Base-by-base conservation (phyloP, 768 basidiomycete species). In the Boletellus sp. region DNA sequence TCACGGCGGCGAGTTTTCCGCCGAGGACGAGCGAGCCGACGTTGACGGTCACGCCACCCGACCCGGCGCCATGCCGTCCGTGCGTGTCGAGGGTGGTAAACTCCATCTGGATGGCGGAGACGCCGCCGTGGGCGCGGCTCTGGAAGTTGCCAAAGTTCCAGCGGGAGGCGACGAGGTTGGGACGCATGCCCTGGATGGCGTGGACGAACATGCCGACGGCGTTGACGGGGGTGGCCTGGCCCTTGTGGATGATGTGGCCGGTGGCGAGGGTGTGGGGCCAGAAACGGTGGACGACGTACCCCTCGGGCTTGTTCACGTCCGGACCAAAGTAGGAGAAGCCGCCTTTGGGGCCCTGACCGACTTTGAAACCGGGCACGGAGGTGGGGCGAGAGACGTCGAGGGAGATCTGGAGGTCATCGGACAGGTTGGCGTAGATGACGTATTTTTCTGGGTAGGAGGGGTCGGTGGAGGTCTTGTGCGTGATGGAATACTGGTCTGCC, bases 131-230 rank as follows among this genome's bases (percentile, higher is more conserved):
- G 22, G 80, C 74, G 16, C 74, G 68, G 62, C 88, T 87, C 68
- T 92, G 86, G 77, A 99, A 99, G 72, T 88, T 78, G 24, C 76
- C 85, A 72, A 98, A 99, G 74, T 98, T 97, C 96, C 96, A 99
- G 9, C 87, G 72, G 17, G 90, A 75, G 13, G 96, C 96, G 59
- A 96, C 83, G 48, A 92, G 79, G 70, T 99, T 90, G 42, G 95
- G 94, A 8, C 93, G 81, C 92, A 99, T 95, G 67, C 95, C 96
- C 66, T 98, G 95, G 66, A 98, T 96, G 39, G 95, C 95, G 68
- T 95, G 90, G 17, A 94, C 79, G 67, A 95, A 84, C 87, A 93
- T 90, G 24, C 91, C 90, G 33, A 78, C 72, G 38, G 87, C 89
- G 28, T 78, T 66, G 47, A 81, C 70, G 8, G 73, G 42, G 48